A percentile compares a stretch with the other conserved stretches of the same genome.
These are phyloP conservation scores for Xylariaceae sp. DNA, from an alignment of 2,329 filamentous ascomycete species.

Conservation along the genomic window DNA sequence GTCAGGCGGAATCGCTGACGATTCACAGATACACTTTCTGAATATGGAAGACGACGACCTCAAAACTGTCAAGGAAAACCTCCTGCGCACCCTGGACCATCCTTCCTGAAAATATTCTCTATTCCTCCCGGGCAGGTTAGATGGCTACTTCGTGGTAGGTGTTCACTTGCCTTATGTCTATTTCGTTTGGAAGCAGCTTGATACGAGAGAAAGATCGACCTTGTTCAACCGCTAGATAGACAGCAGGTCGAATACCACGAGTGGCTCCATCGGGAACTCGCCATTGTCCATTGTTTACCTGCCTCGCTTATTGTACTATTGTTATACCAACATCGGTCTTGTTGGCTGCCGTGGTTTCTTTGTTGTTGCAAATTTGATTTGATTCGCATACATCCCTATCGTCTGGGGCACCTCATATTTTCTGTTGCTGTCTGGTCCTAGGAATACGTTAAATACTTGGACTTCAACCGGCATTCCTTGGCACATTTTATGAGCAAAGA, in stretches of 20 bases:
- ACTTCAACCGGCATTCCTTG: conserved; percentile 12
- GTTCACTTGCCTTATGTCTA: conserved; percentile 1
- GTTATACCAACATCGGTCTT: neutral
- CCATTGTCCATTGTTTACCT: neutral
- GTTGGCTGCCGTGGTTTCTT: conserved; percentile 1
- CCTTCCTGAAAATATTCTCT: conserved; percentile 21
- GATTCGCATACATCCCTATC: conserved; percentile 2
- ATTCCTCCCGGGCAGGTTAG: neutral
- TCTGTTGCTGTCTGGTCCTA: neutral
- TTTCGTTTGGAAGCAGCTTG: neutral
- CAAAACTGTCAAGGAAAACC: conserved; percentile 53
- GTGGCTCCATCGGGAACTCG: conserved; percentile 1
- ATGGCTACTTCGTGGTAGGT: neutral
- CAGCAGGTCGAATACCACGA: neutral
- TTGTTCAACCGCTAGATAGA: neutral
- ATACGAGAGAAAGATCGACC: neutral
- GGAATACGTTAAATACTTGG: neutral
- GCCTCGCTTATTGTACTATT: neutral
- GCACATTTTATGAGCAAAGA: conserved; percentile 18
- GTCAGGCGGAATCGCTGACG: conserved; percentile 7
- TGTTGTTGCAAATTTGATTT: neutral
- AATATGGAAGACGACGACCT: conserved; percentile 57
- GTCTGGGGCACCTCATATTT: neutral
- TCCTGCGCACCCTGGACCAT: conserved; percentile 46
- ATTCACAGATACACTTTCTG: conserved; percentile 57